These are phyloP conservation scores for Allium sativum DNA, from an alignment of 106 monocot genomes.

Conservation along the genomic window DNA sequence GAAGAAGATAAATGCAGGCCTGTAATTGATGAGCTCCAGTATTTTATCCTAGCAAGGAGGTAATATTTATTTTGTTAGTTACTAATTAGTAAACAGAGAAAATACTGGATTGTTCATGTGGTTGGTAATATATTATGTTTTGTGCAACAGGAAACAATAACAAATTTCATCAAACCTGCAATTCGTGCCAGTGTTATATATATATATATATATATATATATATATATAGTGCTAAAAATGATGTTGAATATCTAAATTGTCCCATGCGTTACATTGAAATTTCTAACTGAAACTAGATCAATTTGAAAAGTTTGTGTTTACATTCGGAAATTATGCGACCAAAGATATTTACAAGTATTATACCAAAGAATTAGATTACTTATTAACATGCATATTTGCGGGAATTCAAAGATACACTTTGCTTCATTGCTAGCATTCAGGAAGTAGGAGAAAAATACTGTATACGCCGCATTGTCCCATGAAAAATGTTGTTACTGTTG, in stretches of 20 bases:
- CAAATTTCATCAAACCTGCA: neutral
- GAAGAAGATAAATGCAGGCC: slow-evolving; percentile 45
- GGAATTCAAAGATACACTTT: slow-evolving; percentile 86
- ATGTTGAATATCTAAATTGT: no score
- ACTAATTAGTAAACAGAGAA: no score
- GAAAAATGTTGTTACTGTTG: no score
- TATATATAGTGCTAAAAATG: no score
- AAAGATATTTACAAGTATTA: neutral
- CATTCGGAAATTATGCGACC: no score
- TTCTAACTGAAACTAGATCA: no score
- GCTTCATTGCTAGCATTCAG: slow-evolving; percentile 65
- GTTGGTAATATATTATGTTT: no score
- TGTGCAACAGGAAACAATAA: no score
- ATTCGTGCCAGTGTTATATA: neutral
- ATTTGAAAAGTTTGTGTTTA: no score
- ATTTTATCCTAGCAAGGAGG: slow-evolving; percentile 64
- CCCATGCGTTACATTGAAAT: no score
- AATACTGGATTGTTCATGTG: no score
- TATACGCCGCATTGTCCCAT: slow-evolving; percentile 87
- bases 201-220: no score
- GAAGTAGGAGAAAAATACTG: slow-evolving; percentile 66
- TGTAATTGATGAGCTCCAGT: slow-evolving; percentile 59
- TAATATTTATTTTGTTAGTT: neutral
- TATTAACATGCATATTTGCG: slow-evolving; percentile 9
- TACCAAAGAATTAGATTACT: neutral